Evolutionary conservation across 768 basidiomycete species (phyloP).

Genomic region (Naganishia randhawae): DNA sequence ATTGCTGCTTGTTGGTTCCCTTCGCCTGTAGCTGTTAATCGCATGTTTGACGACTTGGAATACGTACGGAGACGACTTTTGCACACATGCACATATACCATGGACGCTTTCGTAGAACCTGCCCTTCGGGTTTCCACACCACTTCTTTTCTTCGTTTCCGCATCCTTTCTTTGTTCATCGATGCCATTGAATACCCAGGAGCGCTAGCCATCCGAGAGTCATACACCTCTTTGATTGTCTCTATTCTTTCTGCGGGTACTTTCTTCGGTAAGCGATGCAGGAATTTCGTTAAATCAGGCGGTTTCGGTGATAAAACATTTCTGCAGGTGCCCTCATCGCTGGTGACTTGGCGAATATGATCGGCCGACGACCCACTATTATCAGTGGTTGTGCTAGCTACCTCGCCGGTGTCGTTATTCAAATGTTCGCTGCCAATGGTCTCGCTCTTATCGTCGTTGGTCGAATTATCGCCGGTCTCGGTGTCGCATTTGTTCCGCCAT

Average conservation of each 20-base stretch:
- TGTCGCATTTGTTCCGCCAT: slow-evolving; percentile 44
- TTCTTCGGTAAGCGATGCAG: no score
- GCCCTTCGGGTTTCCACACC: no score
- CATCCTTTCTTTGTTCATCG: slow-evolving; percentile 29
- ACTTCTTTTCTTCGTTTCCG: no score
- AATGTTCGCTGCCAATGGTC: slow-evolving; percentile 44
- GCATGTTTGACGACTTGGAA: background rate
- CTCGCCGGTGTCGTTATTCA: slow-evolving; percentile 46
- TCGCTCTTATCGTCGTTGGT: slow-evolving; percentile 46
- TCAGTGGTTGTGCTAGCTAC: slow-evolving; percentile 44
- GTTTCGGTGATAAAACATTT: no score
- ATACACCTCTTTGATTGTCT: slow-evolving; percentile 50
- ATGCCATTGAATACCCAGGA: slow-evolving; percentile 23
- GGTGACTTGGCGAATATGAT: slow-evolving; percentile 52
- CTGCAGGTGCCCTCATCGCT: slow-evolving; percentile 52
- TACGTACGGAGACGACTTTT: slow-evolving; percentile 1
- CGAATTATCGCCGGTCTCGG: slow-evolving; percentile 48
- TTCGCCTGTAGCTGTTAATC: background rate
- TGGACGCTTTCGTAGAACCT: no score
- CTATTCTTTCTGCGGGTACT: slow-evolving; percentile 52
- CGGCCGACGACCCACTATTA: slow-evolving; percentile 49
- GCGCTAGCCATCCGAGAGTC: slow-evolving; percentile 28
- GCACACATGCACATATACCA: no score
- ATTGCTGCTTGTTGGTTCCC: background rate
- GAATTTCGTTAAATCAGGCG: no score